Base-by-base conservation (phyloP, 371 early-diverging fungal species). In the Rhizopus microsporus region DNA sequence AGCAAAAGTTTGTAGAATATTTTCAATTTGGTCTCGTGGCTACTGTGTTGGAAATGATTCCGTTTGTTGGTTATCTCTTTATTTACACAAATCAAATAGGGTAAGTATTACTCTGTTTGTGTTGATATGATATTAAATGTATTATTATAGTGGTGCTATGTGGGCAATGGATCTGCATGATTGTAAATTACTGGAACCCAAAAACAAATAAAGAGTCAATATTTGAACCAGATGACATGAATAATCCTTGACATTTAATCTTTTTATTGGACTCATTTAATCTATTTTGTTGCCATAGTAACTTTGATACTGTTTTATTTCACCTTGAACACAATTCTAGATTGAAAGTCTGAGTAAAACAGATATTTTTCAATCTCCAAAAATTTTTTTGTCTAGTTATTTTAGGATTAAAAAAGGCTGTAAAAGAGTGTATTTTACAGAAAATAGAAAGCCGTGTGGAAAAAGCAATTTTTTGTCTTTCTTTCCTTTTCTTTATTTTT, bases 81-180 rank as follows among this genome's bases (percentile, higher is more conserved):
- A 63, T 68, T 42, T 77, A 74, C 54, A 74, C 77, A 8, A 77
- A 74, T 43, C 66, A 71, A 16, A 62, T 77, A 32, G 77, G 77
- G 76, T 75, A 68, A 67, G 54, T 40, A 23, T n/a, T 47, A 9
- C 0, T 43, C 10, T 37, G 8, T 2, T 8, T 16, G 1, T 29
- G 15, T 4, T 35, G 32, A 44, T 16, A 29, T 38, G 33, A 7
- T 9, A 30, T 13, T 12, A 30, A 30, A 12, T 1, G n/a, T 44
- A 13, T 46, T 29, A 35, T 43, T 9, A 10, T 56, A 74, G 75
- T 5, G 76, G 70, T 45, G 76, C 76, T 15, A 59, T 75, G 49
- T 75, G 76, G 76, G 62, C 68, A 7, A 68, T 69, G 68, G 76
- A 75, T 59, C 43, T 70, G n/a, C 66, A 66, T 50, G 61, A 66